A percentile compares a stretch with the other conserved stretches of the same genome.
These are phyloP conservation scores for Tylopilus sp. DNA, from an alignment of 768 basidiomycete genomes.

Conservation along the genomic window DNA sequence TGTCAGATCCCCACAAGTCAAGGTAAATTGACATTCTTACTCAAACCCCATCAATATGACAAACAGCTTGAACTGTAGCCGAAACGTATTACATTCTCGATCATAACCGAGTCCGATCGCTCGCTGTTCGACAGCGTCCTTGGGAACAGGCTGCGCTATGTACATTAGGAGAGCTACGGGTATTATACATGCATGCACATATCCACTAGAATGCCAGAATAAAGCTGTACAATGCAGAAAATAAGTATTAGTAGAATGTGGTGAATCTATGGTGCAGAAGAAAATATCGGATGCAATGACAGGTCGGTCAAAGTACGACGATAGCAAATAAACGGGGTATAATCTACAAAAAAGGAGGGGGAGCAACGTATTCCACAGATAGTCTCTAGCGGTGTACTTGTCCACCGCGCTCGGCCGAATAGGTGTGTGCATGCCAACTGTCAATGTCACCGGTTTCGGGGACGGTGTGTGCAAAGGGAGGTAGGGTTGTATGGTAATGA, in stretches of 20 bases:
- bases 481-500: conserved; percentile 43
- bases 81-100: conserved; percentile 13
- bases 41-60: conserved; percentile 32
- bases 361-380: not conserved
- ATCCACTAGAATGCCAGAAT: conserved; percentile 36
- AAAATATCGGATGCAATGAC: conserved; percentile 13
- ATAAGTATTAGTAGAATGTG: conserved; percentile 34
- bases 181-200: conserved; percentile 39
- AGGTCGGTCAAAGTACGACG: conserved; percentile 19
- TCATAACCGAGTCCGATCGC: conserved; percentile 10
- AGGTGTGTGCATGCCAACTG: conserved; percentile 51
- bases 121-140: not conserved
- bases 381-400: conserved; percentile 52
- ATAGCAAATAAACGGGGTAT: conserved; percentile 38
- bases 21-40: conserved; percentile 31
- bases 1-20: conserved; percentile 26
- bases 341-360: conserved; percentile 24
- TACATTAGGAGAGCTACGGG: conserved; percentile 30
- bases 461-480: conserved; percentile 45
- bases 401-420: conserved; percentile 60
- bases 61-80: conserved; percentile 17
- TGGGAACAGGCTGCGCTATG: conserved; percentile 21
- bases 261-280: conserved; percentile 26
- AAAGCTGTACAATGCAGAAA: conserved; percentile 34
- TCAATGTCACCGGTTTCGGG: conserved; percentile 45